These are phyloP conservation scores for Dovyalis caffra DNA, from an alignment of 345 rosid species.

Conservation along the genomic window DNA sequence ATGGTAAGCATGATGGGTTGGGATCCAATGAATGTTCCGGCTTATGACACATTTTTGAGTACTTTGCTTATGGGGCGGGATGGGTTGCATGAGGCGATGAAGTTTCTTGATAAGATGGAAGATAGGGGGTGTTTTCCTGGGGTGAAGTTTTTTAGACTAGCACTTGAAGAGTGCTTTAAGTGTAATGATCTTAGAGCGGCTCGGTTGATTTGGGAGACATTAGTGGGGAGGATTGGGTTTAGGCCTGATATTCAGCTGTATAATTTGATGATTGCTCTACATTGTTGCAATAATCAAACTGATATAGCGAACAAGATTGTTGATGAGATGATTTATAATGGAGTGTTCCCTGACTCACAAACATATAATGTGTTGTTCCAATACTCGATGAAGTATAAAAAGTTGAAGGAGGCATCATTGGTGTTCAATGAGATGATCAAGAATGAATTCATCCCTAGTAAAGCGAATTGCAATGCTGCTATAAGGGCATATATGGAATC, in stretches of 20 bases:
- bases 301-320: constrained; percentile 41
- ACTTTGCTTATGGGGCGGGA: constrained; percentile 42
- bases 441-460: constrained; percentile 42
- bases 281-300: constrained; percentile 30
- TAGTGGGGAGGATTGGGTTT: constrained; percentile 37
- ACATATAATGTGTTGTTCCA: constrained; percentile 49
- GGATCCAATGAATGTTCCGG: constrained; percentile 52
- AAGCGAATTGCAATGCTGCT: constrained; percentile 38
- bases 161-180: constrained; percentile 34
- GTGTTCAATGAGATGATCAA: constrained; percentile 53
- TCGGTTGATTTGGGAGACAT: constrained; percentile 41
- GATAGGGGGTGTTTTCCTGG: constrained; percentile 48
- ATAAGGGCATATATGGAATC: constrained; percentile 36
- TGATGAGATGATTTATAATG: constrained; percentile 51
- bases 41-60: constrained; percentile 47
- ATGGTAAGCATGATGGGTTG: constrained; percentile 56
- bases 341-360: constrained; percentile 46
- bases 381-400: constrained; percentile 41
- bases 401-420: constrained; percentile 37
- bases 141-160: constrained; percentile 37
- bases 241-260: constrained; percentile 47
- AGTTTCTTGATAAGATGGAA: constrained; percentile 28
- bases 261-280: constrained; percentile 47
- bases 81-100: constrained; percentile 43
- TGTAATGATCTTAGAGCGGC: constrained; percentile 37